phyloP scores from a whole-genome alignment of 2,329 filamentous ascomycete species.

The Ophiostoma ulmi region DNA sequence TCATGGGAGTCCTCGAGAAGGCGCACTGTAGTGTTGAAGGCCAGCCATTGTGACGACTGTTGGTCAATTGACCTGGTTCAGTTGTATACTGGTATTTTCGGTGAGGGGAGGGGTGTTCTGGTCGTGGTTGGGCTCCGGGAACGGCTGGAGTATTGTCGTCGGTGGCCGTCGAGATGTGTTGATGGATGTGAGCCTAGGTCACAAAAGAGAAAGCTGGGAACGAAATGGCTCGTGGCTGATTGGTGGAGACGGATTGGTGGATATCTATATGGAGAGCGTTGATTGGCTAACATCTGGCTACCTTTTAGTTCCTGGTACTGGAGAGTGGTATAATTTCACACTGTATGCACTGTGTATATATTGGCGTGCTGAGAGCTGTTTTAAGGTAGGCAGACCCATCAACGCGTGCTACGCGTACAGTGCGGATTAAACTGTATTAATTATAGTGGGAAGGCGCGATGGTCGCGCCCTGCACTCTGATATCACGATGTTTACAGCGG shows the following conservation, averaged over 20 bases:
- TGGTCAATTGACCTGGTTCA: slow-evolving; percentile 20
- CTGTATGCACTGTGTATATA: neutral
- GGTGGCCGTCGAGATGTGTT: slow-evolving; percentile 8
- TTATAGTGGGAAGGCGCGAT: slow-evolving; percentile 1
- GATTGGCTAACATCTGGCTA: neutral
- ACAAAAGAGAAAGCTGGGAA: slow-evolving; percentile 1
- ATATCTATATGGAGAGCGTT: neutral
- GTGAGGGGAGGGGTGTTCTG: neutral
- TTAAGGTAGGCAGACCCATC: neutral
- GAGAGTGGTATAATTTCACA: neutral
- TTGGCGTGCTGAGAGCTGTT: neutral
- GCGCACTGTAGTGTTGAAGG: slow-evolving; percentile 41
- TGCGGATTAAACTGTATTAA: neutral
- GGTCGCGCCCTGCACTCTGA: neutral
- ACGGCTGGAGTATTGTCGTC: slow-evolving; percentile 1
- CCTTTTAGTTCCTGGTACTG: neutral
- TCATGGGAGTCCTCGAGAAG: slow-evolving; percentile 22
- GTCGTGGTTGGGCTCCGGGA: slow-evolving; percentile 1
- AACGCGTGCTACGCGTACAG: slow-evolving; percentile 9
- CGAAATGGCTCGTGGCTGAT: slow-evolving; percentile 27
- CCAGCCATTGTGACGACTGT: slow-evolving; percentile 39
- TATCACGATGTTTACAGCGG: slow-evolving; percentile 5
- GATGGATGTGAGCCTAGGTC: slow-evolving; percentile 1
- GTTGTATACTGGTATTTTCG: slow-evolving; percentile 11
- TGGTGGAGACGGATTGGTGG: slow-evolving; percentile 16